Conservation (phyloP, 2,329 filamentous ascomycete genomes). For the Fonsecaea monophora region DNA sequence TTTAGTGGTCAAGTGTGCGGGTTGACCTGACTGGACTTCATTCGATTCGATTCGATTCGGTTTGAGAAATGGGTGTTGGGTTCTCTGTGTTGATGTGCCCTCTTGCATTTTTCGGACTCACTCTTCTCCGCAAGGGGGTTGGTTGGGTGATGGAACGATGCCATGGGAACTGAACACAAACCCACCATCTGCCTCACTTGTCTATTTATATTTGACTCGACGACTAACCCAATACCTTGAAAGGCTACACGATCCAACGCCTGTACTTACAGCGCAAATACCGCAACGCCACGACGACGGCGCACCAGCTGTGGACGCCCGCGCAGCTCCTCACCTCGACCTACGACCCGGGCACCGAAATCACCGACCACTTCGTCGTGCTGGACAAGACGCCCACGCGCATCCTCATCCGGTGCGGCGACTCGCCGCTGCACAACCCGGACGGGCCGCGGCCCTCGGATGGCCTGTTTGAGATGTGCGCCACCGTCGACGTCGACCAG, state of each 20-base stretch:
- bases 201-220: too few species aligned
- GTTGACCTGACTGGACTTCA: too few species aligned
- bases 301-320: slow-evolving; percentile 66
- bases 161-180: too few species aligned
- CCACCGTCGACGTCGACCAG: slow-evolving; percentile 64
- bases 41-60: too few species aligned
- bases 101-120: too few species aligned
- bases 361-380: slow-evolving; percentile 76
- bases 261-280: slow-evolving; percentile 36
- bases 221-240: too few species aligned
- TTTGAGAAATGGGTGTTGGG: too few species aligned
- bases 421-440: slow-evolving; percentile 62
- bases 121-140: too few species aligned
- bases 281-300: slow-evolving; percentile 39
- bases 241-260: slow-evolving; percentile 54
- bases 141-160: too few species aligned
- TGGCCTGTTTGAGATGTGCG: slow-evolving; percentile 71
- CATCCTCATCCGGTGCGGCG: slow-evolving; percentile 71
- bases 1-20: too few species aligned
- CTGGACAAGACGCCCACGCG: slow-evolving; percentile 66
- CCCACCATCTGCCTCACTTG: too few species aligned
- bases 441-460: slow-evolving; percentile 64
- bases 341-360: slow-evolving; percentile 68
- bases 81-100: too few species aligned
- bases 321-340: slow-evolving; percentile 61